phyloP scores from a whole-genome alignment of 768 basidiomycete species.

The Dioszegia hungarica region DNA sequence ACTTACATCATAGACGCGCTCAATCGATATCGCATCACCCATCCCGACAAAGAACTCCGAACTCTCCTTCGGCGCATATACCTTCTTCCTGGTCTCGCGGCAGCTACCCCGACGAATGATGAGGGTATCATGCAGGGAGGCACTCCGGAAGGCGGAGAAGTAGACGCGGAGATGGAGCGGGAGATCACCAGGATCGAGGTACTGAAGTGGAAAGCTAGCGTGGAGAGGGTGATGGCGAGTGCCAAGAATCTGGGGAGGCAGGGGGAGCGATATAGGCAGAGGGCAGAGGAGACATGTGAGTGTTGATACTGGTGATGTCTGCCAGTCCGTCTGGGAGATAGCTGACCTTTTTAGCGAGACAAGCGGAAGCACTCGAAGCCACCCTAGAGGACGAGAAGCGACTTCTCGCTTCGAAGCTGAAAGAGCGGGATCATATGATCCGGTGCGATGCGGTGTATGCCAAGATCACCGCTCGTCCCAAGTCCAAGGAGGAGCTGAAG shows the following conservation, averaged over 20 bases:
- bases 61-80: conserved; percentile 31
- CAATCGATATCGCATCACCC: conserved; percentile 38
- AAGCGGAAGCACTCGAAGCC: conserved; percentile 17
- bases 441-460: conserved; percentile 38
- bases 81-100: neutral
- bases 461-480: conserved; percentile 23
- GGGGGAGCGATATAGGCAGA: conserved; percentile 14
- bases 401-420: conserved; percentile 16
- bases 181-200: conserved; percentile 32
- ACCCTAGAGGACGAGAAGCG: conserved; percentile 30
- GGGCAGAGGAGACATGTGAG: conserved; percentile 35
- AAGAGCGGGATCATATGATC: conserved; percentile 28
- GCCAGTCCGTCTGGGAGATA: too few relatives aligned
- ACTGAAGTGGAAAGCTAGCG: conserved; percentile 26
- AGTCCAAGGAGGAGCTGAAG: conserved; percentile 28
- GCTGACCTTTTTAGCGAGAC: conserved; percentile 15
- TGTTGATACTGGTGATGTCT: too few relatives aligned
- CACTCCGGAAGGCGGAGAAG: neutral
- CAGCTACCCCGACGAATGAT: neutral
- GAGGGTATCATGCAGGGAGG: neutral
- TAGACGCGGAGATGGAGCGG: conserved; percentile 18
- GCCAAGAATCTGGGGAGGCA: conserved; percentile 33
- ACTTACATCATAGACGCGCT: conserved; percentile 23
- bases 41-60: conserved; percentile 37
- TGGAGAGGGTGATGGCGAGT: conserved; percentile 34